phyloP scores from a whole-genome alignment of 2,329 filamentous ascomycete species.

The Periconia digitata region DNA sequence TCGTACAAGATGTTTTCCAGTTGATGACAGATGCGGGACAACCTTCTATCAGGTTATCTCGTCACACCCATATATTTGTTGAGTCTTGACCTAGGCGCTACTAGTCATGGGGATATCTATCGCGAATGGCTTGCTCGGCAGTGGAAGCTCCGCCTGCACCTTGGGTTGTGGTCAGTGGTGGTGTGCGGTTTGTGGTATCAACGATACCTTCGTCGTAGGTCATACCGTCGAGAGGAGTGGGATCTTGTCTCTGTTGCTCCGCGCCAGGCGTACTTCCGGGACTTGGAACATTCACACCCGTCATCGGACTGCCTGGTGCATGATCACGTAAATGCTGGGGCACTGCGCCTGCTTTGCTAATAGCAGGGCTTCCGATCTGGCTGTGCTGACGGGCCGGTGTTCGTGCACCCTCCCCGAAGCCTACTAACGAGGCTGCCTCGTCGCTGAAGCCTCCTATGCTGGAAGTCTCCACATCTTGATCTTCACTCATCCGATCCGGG shows the following conservation, averaged over 20 bases:
- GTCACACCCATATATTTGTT: background rate
- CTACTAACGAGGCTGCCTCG: slow-evolving; percentile 82
- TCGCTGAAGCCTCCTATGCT: slow-evolving; percentile 81
- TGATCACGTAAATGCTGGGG: slow-evolving; percentile 39
- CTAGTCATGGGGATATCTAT: slow-evolving; percentile 43
- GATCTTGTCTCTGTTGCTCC: slow-evolving; percentile 43
- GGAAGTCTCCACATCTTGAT: slow-evolving; percentile 56
- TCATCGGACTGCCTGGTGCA: slow-evolving; percentile 33
- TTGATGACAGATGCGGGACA: slow-evolving; percentile 7
- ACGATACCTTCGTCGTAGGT: slow-evolving; percentile 46
- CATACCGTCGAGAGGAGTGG: slow-evolving; percentile 50
- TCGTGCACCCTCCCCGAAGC: slow-evolving; percentile 84
- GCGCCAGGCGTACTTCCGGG: slow-evolving; percentile 32
- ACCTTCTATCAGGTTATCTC: slow-evolving; percentile 14
- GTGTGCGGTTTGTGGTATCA: slow-evolving; percentile 43
- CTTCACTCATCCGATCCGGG: slow-evolving; percentile 73
- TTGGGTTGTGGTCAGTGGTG: slow-evolving; percentile 27
- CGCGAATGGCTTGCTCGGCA: slow-evolving; percentile 66
- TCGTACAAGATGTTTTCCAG: background rate
- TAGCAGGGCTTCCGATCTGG: slow-evolving; percentile 79
- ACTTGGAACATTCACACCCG: slow-evolving; percentile 28
- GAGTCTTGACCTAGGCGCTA: slow-evolving; percentile 3
- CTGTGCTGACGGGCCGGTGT: slow-evolving; percentile 57
- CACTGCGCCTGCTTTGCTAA: slow-evolving; percentile 48
- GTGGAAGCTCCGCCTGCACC: slow-evolving; percentile 51